These are phyloP conservation scores for Ascoidea tarda DNA, from an alignment of 805 yeast species.

Conservation along the genomic window DNA sequence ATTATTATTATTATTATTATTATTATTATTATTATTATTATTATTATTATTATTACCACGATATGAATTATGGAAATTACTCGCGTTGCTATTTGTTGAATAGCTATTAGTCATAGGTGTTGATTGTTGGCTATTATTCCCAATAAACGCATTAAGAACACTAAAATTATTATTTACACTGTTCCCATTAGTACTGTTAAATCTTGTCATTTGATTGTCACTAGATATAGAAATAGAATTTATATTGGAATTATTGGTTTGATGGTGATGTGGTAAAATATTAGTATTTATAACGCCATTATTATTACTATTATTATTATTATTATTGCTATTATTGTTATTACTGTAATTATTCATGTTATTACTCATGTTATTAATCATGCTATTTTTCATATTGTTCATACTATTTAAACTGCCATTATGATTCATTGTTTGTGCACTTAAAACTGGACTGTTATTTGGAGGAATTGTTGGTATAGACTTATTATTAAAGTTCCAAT, in stretches of 20 bases:
- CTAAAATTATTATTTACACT: slow-evolving; percentile 1
- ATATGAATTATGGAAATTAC: background rate
- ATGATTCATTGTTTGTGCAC: too few species aligned
- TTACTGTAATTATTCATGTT: background rate
- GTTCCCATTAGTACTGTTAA: background rate
- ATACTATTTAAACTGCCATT: too few species aligned
- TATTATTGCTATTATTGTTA: background rate
- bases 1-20: background rate
- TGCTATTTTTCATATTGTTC: slow-evolving; percentile 2
- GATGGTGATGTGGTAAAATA: background rate
- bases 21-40: background rate
- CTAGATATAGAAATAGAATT: too few species aligned
- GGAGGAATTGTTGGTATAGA: background rate
- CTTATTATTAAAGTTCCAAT: slow-evolving; percentile 6
- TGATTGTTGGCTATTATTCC: background rate
- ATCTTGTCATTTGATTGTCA: background rate
- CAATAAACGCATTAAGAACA: background rate
- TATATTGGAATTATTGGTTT: background rate
- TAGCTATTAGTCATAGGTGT: slow-evolving; percentile 2
- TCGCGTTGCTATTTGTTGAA: background rate
- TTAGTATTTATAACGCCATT: background rate
- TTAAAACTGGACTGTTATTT: slow-evolving; percentile 3
- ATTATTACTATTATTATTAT: slow-evolving; percentile 1
- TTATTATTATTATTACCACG: background rate
- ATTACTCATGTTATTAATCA: slow-evolving; percentile 3